These are phyloP conservation scores for Lenzites betulinus DNA, from an alignment of 768 basidiomycete genomes.

Conservation along the genomic window DNA sequence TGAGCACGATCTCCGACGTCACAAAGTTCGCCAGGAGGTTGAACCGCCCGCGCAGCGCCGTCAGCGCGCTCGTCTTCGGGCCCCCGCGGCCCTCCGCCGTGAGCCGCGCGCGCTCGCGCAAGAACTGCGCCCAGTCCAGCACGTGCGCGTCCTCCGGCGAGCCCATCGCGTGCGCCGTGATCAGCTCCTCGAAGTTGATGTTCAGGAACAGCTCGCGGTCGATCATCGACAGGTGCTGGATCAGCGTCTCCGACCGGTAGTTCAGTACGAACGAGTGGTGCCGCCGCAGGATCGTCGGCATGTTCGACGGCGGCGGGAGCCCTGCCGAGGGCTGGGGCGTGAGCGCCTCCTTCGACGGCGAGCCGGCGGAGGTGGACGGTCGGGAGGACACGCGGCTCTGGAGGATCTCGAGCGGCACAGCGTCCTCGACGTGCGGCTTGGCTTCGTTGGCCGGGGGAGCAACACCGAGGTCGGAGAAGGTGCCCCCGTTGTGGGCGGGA, in stretches of 20 bases:
- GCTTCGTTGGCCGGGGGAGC: conserved; percentile 36
- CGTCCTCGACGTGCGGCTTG: conserved; percentile 60
- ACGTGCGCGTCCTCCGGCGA: conserved; percentile 63
- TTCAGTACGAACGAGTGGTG: conserved; percentile 76
- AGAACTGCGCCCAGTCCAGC: conserved; percentile 81
- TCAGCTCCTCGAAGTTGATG: conserved; percentile 87
- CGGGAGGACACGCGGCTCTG: conserved; percentile 53
- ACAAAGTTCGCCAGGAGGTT: conserved; percentile 84
- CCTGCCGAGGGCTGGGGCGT: conserved; percentile 7
- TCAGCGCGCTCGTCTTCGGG: conserved; percentile 70
- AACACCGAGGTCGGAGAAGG: conserved; percentile 21
- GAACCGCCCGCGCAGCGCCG: conserved; percentile 77
- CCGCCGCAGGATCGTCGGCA: conserved; percentile 30
- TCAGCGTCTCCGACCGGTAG: conserved; percentile 61
- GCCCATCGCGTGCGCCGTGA: conserved; percentile 68
- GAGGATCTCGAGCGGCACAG: conserved; percentile 65
- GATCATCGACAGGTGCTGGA: conserved; percentile 83
- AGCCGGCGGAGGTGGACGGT: conserved; percentile 37
- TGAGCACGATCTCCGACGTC: conserved; percentile 77
- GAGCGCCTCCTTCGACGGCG: conserved; percentile 24
- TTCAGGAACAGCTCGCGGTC: conserved; percentile 85
- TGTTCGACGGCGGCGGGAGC: conserved; percentile 5
- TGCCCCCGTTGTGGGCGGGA: conserved; percentile 15
- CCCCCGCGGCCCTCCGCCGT: conserved; percentile 60
- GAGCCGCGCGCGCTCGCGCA: conserved; percentile 72